phyloP scores from a whole-genome alignment of 2,329 filamentous ascomycete species.

The Akanthomyces dipterigenus region DNA sequence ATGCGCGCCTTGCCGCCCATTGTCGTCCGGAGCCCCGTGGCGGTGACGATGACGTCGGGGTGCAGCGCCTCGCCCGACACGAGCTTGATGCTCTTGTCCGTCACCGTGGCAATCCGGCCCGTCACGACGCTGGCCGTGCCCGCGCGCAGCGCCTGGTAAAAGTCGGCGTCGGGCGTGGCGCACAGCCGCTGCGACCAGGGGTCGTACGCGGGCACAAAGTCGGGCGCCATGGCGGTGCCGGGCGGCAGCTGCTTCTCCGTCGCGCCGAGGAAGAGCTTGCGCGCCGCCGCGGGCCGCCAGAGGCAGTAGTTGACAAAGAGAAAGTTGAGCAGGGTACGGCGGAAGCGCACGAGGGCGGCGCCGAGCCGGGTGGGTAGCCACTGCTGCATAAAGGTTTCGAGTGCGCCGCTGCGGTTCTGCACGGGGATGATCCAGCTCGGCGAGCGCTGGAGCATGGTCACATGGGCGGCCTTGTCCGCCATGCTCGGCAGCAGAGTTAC shows the following conservation, averaged over 20 bases:
- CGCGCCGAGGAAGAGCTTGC: conserved; percentile 18
- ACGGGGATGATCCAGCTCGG: conserved; percentile 51
- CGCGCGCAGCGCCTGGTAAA: conserved; percentile 34
- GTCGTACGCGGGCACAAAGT: conserved; percentile 48
- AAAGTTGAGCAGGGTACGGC: conserved; percentile 39
- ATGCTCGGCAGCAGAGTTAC: conserved; percentile 59
- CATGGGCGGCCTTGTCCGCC: conserved; percentile 47
- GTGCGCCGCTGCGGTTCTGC: conserved; percentile 27
- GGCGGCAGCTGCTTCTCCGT: conserved; percentile 39
- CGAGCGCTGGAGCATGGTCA: conserved; percentile 65
- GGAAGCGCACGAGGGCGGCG: conserved; percentile 40
- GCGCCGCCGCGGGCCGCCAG: background rate
- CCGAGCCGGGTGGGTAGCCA: conserved; percentile 38
- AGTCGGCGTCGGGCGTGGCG: conserved; percentile 41
- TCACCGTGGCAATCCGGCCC: conserved; percentile 39
- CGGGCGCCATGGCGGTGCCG: conserved; percentile 40
- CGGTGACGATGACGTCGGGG: conserved; percentile 58
- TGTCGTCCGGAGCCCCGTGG: conserved; percentile 53
- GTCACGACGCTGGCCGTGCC: conserved; percentile 37
- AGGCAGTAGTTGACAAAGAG: conserved; percentile 21
- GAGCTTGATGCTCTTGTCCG: conserved; percentile 36
- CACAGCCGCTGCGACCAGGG: conserved; percentile 66
- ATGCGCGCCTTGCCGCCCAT: conserved; percentile 48
- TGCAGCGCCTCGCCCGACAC: conserved; percentile 37
- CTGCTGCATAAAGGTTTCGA: conserved; percentile 23